A percentile compares a stretch with the other conserved stretches of the same genome.
phyloP scores from a whole-genome alignment of 2,329 filamentous ascomycete species.

The Calonectria henricotiae region DNA sequence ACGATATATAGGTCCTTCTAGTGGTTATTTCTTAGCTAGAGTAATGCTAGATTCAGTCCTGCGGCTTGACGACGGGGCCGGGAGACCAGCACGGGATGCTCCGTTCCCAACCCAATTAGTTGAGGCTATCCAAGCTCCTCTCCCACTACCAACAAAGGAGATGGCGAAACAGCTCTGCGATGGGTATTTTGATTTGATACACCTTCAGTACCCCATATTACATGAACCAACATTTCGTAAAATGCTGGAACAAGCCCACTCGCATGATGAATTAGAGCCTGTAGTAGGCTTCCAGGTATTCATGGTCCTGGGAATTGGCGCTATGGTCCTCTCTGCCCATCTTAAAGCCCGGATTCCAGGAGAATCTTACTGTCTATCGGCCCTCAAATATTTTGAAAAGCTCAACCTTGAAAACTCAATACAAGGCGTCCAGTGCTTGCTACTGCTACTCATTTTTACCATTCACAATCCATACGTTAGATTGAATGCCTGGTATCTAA shows the following conservation, averaged over 20 bases:
- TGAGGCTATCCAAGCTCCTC: conserved; percentile 55
- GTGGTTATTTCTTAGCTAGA: conserved; percentile 69
- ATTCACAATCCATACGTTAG: conserved; percentile 67
- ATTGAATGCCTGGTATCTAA: conserved; percentile 70
- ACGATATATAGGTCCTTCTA: conserved; percentile 71
- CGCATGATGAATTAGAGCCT: conserved; percentile 50
- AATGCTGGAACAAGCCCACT: conserved; percentile 60
- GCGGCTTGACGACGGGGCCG: conserved; percentile 44
- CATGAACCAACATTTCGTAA: conserved; percentile 63
- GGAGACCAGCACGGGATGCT: conserved; percentile 23
- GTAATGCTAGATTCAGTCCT: conserved; percentile 63
- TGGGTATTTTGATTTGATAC: conserved; percentile 67
- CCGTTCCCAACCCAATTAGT: conserved; percentile 53
- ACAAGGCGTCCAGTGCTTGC: conserved; percentile 66
- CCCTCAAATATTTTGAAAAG: conserved; percentile 64
- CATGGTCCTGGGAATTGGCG: conserved; percentile 70
- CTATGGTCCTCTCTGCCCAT: conserved; percentile 63
- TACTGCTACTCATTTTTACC: conserved; percentile 66
- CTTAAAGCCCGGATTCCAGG: conserved; percentile 63
- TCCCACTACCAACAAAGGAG: conserved; percentile 54
- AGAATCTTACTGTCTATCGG: conserved; percentile 67
- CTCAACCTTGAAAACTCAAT: conserved; percentile 67
- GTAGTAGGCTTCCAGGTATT: conserved; percentile 65
- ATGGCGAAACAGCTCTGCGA: conserved; percentile 61
- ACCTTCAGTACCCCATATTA: conserved; percentile 67